A percentile compares a stretch with the other conserved stretches of the same genome.
Evolutionary conservation across 352 stramenopile genomes (phyloP).

Genomic region (Pythium diclinum): DNA sequence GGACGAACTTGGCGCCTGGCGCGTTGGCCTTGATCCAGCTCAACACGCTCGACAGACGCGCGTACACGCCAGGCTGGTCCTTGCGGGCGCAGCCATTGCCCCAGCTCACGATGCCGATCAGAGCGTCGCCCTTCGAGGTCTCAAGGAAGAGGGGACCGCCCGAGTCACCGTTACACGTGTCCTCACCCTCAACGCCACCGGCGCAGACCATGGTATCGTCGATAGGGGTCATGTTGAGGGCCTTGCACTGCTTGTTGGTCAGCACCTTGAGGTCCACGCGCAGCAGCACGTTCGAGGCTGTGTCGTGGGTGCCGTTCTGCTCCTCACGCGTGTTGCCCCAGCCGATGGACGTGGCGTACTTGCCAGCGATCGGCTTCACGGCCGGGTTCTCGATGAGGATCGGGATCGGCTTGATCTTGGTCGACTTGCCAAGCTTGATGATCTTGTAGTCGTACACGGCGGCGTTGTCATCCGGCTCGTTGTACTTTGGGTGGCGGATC

Average conservation of each 20-base stretch:
- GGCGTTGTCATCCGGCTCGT: slow-evolving; percentile 1
- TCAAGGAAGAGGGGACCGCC: slow-evolving; percentile 25
- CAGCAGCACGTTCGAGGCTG: slow-evolving; percentile 11
- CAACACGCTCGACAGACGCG: slow-evolving; percentile 1
- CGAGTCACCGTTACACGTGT: slow-evolving; percentile 31
- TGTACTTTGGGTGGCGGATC: slow-evolving; percentile 22
- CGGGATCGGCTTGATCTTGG: slow-evolving; percentile 1
- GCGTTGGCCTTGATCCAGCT: slow-evolving; percentile 9
- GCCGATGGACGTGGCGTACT: slow-evolving; percentile 16
- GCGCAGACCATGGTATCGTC: slow-evolving; percentile 25
- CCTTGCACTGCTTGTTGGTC: background rate
- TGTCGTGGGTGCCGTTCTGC: slow-evolving; percentile 14
- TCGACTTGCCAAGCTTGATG: slow-evolving; percentile 17
- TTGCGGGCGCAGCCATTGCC: slow-evolving; percentile 13
- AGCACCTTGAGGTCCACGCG: background rate
- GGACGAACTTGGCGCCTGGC: slow-evolving; percentile 9
- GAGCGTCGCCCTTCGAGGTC: slow-evolving; percentile 14
- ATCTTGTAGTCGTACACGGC: slow-evolving; percentile 22
- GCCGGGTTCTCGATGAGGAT: slow-evolving; percentile 17
- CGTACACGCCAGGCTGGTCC: slow-evolving; percentile 20
- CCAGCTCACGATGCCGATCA: slow-evolving; percentile 30
- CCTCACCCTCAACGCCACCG: slow-evolving; percentile 14
- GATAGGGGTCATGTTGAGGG: slow-evolving; percentile 1
- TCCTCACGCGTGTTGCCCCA: slow-evolving; percentile 19
- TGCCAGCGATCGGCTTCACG: slow-evolving; percentile 3